Conservation (phyloP, 192 early-diverging fungal species). For the Diversispora eburnea region DNA sequence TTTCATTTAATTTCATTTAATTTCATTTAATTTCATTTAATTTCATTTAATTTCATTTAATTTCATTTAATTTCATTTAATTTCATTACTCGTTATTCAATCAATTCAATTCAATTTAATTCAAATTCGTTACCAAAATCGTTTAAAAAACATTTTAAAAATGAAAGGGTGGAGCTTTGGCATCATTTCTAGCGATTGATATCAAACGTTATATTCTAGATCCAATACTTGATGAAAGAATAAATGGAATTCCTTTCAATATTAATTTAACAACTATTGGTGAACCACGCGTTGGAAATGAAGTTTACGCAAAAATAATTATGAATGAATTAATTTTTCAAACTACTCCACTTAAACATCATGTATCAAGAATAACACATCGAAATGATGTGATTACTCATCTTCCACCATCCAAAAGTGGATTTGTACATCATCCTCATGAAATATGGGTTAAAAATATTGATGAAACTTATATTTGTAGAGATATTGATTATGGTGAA, state of each 20-base stretch:
- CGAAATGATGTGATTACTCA: constrained; percentile 8
- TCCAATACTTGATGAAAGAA: not conserved
- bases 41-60: too few species aligned
- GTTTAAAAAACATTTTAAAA: not conserved
- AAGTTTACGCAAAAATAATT: constrained; percentile 6
- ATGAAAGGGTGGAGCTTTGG: constrained; percentile 11
- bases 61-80: too few species aligned
- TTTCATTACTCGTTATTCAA: too few species aligned
- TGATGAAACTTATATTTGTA: not conserved
- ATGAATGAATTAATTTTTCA: not conserved
- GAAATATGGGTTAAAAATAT: constrained; percentile 18
- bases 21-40: not conserved
- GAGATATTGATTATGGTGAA: not conserved
- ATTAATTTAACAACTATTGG: constrained; percentile 18
- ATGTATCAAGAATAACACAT: constrained; percentile 13
- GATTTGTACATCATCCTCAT: constrained; percentile 18
- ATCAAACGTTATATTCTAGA: constrained; percentile 19
- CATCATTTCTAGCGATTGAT: constrained; percentile 12
- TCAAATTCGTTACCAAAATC: too few species aligned
- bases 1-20: not conserved
- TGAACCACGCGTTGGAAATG: constrained; percentile 12
- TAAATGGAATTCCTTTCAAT: not conserved
- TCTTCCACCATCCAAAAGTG: not conserved
- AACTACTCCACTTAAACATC: not conserved
- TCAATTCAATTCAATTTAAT: too few species aligned